phyloP scores from a whole-genome alignment of 2,329 filamentous ascomycete species.

The Colletotrichum sp. region DNA sequence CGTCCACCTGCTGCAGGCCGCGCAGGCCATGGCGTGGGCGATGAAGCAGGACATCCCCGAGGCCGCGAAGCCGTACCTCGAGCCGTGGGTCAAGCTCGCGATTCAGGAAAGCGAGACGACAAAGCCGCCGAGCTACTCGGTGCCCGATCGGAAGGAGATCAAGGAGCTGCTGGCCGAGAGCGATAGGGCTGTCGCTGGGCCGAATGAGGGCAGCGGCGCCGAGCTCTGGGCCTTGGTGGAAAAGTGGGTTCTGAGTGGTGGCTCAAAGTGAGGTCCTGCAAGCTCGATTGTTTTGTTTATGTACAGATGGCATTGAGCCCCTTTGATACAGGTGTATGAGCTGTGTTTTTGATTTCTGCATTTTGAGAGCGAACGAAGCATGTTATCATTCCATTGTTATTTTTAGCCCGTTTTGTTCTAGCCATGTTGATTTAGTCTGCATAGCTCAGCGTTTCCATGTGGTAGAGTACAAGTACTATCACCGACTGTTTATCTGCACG shows the following conservation, averaged over 20 bases:
- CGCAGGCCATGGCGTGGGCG: conserved; percentile 18
- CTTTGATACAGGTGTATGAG: neutral
- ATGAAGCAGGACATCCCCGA: conserved; percentile 12
- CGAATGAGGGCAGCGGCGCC: conserved; percentile 1
- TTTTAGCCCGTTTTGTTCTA: neutral
- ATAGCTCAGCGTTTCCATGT: neutral
- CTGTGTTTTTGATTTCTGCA: neutral
- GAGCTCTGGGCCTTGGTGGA: conserved; percentile 17
- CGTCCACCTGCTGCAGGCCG: conserved; percentile 12
- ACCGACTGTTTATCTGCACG: neutral
- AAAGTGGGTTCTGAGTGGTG: conserved; percentile 4
- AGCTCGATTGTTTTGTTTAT: neutral
- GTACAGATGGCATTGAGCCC: neutral
- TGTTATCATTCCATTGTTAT: neutral
- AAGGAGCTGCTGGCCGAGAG: conserved; percentile 5
- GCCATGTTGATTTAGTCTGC: neutral
- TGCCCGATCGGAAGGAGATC: conserved; percentile 8
- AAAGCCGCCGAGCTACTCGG: conserved; percentile 9
- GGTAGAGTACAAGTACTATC: neutral
- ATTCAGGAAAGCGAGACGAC: conserved; percentile 11
- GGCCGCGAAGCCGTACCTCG: conserved; percentile 2
- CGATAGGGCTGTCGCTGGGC: neutral
- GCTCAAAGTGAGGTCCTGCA: neutral
- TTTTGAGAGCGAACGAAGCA: neutral
- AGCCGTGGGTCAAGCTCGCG: conserved; percentile 14